Base-by-base conservation (phyloP, 1,284 basidiomycete species). In the Ganoderma meredithae region DNA sequence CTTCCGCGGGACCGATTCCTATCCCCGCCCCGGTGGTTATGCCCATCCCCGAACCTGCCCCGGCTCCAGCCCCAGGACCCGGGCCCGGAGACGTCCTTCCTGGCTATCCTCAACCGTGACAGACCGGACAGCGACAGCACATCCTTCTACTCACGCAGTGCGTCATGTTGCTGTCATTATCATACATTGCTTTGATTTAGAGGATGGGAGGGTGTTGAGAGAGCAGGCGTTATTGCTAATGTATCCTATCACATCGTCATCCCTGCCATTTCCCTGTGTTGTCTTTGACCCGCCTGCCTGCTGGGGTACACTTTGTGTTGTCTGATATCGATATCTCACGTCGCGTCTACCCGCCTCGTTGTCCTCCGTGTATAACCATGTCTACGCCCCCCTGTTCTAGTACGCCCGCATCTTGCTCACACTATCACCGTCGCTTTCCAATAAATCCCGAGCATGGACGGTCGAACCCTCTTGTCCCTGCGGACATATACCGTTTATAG, bases 221-320 rank as follows among this genome's bases (percentile, higher is more conserved):
- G 66, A 62, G 40, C 71, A 68, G 69, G 66, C 71, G 71, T 71
- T 71, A 68, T 69, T 72, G 71, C 71, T 72, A 73, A 69, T 75
- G 74, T 75, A 75, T 74, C 69, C 63, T 73, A 75, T 67, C 67
- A 27, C 36, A 53, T 60, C 36, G 52, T 55, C 47, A 25, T 25
- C 41, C 60, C 59, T 43, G 53, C 59, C 60, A 25, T n/a, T 53
- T 31, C 53, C 61, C 19, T 62, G 36, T 40, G 7, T 19, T 49
- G 60, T 63, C 62, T 27, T 12, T 15, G 56, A 66, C 60, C 43
- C 22, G 65, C 66, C 69, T 60, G 65, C 64, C 61, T 65, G 59
- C 36, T 44, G 53, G 60, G 40, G 55, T 53, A 59, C 62, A 22
- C 47, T 44, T 40, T 64, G 53, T 63, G 64, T 59, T 61, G 62